Conservation (phyloP, 2,329 filamentous ascomycete genomes). For the Pyrenophora graminea region DNA sequence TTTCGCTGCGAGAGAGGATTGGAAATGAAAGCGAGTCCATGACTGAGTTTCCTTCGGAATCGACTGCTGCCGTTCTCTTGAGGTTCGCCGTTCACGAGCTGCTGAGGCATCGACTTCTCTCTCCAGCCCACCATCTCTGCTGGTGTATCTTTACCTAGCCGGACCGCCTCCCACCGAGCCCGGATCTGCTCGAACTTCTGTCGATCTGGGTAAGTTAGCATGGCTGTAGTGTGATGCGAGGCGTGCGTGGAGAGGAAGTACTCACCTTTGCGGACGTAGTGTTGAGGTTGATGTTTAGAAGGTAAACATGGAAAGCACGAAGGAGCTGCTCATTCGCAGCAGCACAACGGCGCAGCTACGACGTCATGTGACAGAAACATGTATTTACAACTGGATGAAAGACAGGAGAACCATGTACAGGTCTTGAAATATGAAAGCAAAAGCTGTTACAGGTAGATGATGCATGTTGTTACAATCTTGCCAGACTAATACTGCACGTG, state of each 20-base stretch:
- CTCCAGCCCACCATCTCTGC: conserved; percentile 36
- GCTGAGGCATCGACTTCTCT: conserved; percentile 24
- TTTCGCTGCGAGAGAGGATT: conserved; percentile 40
- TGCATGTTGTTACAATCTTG: not conserved
- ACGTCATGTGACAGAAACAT: conserved; percentile 13
- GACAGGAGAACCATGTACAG: not conserved
- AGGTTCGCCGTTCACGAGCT: conserved; percentile 10
- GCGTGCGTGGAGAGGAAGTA: conserved; percentile 9
- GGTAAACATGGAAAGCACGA: conserved; percentile 25
- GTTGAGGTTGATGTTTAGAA: conserved; percentile 15
- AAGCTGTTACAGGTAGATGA: not conserved
- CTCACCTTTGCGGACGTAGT: conserved; percentile 20
- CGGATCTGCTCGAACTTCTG: conserved; percentile 39
- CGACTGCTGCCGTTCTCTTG: conserved; percentile 24
- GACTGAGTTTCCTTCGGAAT: conserved; percentile 41
- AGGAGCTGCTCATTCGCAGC: conserved; percentile 1
- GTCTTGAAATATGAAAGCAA: not conserved
- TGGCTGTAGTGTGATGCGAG: conserved; percentile 25
- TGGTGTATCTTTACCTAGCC: conserved; percentile 12
- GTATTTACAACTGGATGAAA: not conserved
- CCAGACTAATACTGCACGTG: not conserved
- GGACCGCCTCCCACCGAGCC: conserved; percentile 40
- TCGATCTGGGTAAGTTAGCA: conserved; percentile 43
- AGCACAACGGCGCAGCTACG: conserved; percentile 6
- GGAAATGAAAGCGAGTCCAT: conserved; percentile 41